A percentile compares a stretch with the other conserved stretches of the same genome.
Evolutionary conservation across 192 early-diverging fungal species (phyloP).

Genomic region (Dispira simplex): DNA sequence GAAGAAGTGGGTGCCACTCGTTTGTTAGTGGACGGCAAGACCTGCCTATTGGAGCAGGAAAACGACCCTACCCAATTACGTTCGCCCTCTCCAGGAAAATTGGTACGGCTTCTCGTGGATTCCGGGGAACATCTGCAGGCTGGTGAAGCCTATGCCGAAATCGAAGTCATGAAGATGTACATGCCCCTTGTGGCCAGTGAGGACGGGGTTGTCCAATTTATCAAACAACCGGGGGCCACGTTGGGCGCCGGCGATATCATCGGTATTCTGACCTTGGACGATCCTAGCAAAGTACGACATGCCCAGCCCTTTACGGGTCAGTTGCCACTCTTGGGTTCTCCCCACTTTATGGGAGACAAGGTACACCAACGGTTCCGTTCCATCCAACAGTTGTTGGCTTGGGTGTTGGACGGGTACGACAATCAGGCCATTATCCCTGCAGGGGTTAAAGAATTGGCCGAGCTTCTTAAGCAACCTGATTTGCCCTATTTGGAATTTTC

Average conservation of each 20-base stretch:
- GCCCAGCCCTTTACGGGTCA: conserved; percentile 73
- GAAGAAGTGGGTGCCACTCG: conserved; percentile 80
- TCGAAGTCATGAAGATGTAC: conserved; percentile 99
- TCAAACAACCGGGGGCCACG: conserved; percentile 72
- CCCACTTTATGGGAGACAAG: conserved; percentile 76
- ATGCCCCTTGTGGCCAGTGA: conserved; percentile 91
- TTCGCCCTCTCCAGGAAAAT: conserved; percentile 91
- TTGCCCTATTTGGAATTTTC: conserved; percentile 76
- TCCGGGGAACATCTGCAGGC: conserved; percentile 79
- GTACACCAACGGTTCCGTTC: conserved; percentile 67
- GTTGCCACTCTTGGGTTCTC: conserved; percentile 50
- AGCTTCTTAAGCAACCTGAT: conserved; percentile 53
- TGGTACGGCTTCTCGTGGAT: conserved; percentile 85
- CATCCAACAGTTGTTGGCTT: conserved; percentile 42
- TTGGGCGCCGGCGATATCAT: conserved; percentile 87
- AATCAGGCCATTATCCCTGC: conserved; percentile 49
- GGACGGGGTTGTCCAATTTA: conserved; percentile 78
- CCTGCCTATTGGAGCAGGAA: conserved; percentile 87
- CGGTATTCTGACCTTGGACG: conserved; percentile 83
- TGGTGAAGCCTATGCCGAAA: conserved; percentile 92
- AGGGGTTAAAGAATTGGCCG: conserved; percentile 57
- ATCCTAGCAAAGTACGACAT: conserved; percentile 80
- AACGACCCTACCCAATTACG: conserved; percentile 94
- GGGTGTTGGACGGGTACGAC: conserved; percentile 81
- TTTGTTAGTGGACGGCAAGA: conserved; percentile 82